phyloP scores from a whole-genome alignment of 805 yeast genomes.

The Candida chauliodis region DNA sequence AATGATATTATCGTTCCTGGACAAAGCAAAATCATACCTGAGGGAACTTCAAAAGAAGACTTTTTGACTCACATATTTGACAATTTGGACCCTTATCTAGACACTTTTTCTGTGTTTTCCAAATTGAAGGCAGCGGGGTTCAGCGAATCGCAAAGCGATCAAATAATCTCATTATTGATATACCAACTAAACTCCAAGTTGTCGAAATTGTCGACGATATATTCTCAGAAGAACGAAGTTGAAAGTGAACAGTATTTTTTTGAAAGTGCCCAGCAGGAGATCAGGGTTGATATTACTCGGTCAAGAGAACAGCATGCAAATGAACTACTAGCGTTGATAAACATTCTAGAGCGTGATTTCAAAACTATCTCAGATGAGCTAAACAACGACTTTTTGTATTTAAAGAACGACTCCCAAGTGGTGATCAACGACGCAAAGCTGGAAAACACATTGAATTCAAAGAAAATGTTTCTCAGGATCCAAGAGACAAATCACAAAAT shows the following conservation, averaged over 20 bases:
- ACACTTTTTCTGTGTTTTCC: constrained; percentile 50
- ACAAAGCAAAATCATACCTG: constrained; percentile 2
- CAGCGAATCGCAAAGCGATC: constrained; percentile 56
- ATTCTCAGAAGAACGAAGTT: constrained; percentile 59
- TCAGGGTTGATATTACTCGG: constrained; percentile 71
- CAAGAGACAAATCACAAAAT: constrained; percentile 85
- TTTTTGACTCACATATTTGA: constrained; percentile 57
- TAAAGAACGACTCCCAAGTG: constrained; percentile 75
- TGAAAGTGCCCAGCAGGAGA: constrained; percentile 88
- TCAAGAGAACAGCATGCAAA: constrained; percentile 68
- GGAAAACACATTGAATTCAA: constrained; percentile 74
- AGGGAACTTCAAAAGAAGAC: constrained; percentile 8
- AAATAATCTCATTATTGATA: constrained; percentile 48
- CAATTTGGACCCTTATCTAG: constrained; percentile 42
- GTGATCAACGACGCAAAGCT: constrained; percentile 83
- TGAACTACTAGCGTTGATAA: constrained; percentile 61
- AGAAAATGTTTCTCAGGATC: constrained; percentile 61
- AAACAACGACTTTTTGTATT: constrained; percentile 53
- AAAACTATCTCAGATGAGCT: constrained; percentile 74
- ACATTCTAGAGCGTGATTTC: constrained; percentile 67
- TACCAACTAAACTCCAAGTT: constrained; percentile 41
- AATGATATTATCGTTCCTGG: constrained; percentile 4
- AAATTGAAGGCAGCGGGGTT: constrained; percentile 56
- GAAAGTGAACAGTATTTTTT: constrained; percentile 87
- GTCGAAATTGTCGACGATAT: constrained; percentile 42